These are phyloP conservation scores for Parascedosporium putredinis DNA, from an alignment of 2,329 filamentous ascomycete genomes.

Conservation along the genomic window DNA sequence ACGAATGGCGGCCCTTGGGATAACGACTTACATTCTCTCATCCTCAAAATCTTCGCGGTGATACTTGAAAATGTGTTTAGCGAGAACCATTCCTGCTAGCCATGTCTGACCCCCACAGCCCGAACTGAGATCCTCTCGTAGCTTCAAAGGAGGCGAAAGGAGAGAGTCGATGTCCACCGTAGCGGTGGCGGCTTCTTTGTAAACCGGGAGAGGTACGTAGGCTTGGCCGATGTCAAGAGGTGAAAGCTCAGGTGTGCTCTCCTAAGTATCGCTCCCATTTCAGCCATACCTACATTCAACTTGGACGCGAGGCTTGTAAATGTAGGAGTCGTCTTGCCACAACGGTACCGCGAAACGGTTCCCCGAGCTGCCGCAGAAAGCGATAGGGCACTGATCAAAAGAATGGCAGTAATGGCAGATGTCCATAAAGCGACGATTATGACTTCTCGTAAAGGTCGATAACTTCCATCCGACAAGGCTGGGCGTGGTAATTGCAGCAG, in stretches of 20 bases:
- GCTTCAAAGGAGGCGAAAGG: conserved; percentile 55
- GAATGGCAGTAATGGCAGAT: no score
- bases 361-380: no score
- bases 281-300: neutral
- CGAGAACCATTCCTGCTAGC: conserved; percentile 84
- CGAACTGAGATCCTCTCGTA: conserved; percentile 76
- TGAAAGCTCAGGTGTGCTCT: conserved; percentile 38
- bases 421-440: no score
- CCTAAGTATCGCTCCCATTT: neutral
- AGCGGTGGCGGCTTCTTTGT: conserved; percentile 44
- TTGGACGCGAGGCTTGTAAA: no score
- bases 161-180: conserved; percentile 61
- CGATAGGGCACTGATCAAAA: no score
- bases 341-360: no score
- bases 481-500: no score
- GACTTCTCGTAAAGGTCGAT: no score
- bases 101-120: conserved; percentile 92
- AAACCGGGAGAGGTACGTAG: conserved; percentile 47
- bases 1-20: neutral
- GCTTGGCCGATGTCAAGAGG: conserved; percentile 42
- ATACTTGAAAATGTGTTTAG: conserved; percentile 73
- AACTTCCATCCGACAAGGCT: no score
- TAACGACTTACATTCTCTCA: conserved; percentile 59
- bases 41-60: conserved; percentile 51
- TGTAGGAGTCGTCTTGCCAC: no score